These are phyloP conservation scores for Coemansia sp. DNA, from an alignment of 192 early-diverging fungal genomes.

Conservation along the genomic window DNA sequence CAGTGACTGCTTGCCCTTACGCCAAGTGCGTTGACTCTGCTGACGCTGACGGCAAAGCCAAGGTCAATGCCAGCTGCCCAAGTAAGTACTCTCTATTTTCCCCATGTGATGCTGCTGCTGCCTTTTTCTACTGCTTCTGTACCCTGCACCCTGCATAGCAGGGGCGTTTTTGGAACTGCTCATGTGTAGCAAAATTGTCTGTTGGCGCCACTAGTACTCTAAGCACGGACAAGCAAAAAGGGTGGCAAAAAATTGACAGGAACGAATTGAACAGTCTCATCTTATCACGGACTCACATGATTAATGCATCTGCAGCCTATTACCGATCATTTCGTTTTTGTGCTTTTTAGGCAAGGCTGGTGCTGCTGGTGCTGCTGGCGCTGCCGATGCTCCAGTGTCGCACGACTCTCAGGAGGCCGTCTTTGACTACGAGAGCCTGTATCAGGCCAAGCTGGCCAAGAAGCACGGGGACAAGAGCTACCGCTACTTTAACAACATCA, in stretches of 20 bases:
- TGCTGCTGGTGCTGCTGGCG: not conserved
- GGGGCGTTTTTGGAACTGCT: not conserved
- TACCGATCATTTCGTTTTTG: not conserved
- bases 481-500: slow-evolving; percentile 99
- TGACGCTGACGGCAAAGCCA: not conserved
- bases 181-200: not conserved
- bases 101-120: not conserved
- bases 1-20: slow-evolving; percentile 30
- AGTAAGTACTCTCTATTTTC: slow-evolving; percentile 23
- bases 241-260: not conserved
- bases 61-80: not conserved
- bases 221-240: not conserved
- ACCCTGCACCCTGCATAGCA: not conserved
- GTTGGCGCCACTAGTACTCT: not conserved
- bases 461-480: slow-evolving; percentile 97
- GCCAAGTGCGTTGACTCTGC: slow-evolving; percentile 19
- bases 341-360: not conserved
- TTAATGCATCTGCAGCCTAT: not conserved
- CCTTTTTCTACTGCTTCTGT: not conserved
- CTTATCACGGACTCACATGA: not conserved
- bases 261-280: not conserved
- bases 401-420: slow-evolving; percentile 30
- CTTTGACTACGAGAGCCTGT: slow-evolving; percentile 92
- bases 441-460: slow-evolving; percentile 83
- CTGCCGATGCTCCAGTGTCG: slow-evolving; percentile 12